A percentile compares a stretch with the other conserved stretches of the same genome.
phyloP scores from a whole-genome alignment of 1,139 yeast genomes.

The Hansenula anomala region DNA sequence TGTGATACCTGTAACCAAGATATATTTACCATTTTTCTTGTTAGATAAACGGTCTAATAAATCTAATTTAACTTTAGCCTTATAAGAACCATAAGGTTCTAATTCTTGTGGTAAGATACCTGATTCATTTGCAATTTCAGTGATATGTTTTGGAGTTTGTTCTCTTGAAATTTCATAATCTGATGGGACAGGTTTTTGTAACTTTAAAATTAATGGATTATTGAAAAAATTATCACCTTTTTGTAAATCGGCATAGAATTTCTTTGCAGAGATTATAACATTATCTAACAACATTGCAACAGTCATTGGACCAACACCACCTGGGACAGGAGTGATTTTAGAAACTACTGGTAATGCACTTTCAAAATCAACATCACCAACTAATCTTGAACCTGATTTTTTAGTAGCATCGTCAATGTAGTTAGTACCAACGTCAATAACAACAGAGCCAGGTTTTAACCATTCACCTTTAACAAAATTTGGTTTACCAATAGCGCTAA shows the following conservation, averaged over 20 bases:
- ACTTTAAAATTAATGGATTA: conserved; percentile 56
- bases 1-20: conserved; percentile 94
- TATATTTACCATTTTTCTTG: conserved; percentile 79
- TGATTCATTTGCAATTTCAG: conserved; percentile 76
- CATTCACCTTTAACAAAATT: conserved; percentile 82
- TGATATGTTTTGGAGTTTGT: conserved; percentile 82
- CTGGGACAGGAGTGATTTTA: conserved; percentile 93
- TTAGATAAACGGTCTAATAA: conserved; percentile 66
- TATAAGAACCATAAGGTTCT: conserved; percentile 88
- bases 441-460: conserved; percentile 80
- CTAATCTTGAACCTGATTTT: conserved; percentile 81
- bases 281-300: conserved; percentile 93
- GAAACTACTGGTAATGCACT: conserved; percentile 64
- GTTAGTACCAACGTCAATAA: conserved; percentile 96
- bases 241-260: conserved; percentile 24
- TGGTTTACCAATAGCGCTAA: conserved; percentile 89
- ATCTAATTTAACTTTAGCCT: conserved; percentile 83
- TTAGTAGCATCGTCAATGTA: conserved; percentile 71
- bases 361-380: conserved; percentile 89
- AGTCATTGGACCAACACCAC: conserved; percentile 99
- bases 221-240: conserved; percentile 25
- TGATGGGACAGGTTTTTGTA: conserved; percentile 82
- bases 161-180: conserved; percentile 91
- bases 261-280: conserved; percentile 77
- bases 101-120: conserved; percentile 80